phyloP scores from a whole-genome alignment of 129 eudicot genomes.

The Ambrosia artemisiifolia region DNA sequence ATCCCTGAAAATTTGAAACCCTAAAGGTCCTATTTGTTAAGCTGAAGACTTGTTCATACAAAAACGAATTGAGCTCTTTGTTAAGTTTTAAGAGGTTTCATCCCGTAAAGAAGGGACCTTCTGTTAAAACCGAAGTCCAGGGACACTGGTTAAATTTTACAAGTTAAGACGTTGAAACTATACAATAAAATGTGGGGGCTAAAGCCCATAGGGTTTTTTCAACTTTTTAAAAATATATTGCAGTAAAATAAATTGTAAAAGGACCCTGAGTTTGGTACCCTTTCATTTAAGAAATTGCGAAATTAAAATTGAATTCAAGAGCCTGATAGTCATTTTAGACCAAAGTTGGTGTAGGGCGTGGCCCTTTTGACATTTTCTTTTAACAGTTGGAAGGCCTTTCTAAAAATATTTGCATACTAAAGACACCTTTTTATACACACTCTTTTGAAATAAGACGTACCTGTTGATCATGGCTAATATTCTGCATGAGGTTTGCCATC shows the following conservation, averaged over 20 bases:
- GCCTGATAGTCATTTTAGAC: conserved; percentile 5
- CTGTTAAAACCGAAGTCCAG: too few species aligned
- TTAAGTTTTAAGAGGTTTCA: too few species aligned
- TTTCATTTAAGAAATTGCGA: neutral
- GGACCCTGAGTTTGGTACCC: neutral
- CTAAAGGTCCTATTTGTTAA: too few species aligned
- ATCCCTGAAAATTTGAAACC: too few species aligned
- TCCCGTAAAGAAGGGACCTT: too few species aligned
- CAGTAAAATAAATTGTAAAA: neutral
- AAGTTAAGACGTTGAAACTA: too few species aligned
- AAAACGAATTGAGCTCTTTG: too few species aligned
- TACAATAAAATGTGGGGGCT: too few species aligned
- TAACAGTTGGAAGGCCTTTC: neutral
- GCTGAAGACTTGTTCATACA: too few species aligned
- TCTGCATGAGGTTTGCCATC: conserved; percentile 23
- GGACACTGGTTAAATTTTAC: too few species aligned
- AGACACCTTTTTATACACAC: neutral
- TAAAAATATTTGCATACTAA: neutral
- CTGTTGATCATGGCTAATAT: conserved; percentile 40
- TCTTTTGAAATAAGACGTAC: conserved; percentile 21
- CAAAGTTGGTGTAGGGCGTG: neutral
- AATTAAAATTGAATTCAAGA: neutral
- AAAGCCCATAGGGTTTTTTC: neutral
- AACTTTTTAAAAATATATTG: neutral
- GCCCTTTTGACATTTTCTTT: neutral